A percentile compares a stretch with the other conserved stretches of the same genome.
Evolutionary conservation across 2,329 filamentous ascomycete genomes (phyloP).

Genomic region (Apiospora aurea): DNA sequence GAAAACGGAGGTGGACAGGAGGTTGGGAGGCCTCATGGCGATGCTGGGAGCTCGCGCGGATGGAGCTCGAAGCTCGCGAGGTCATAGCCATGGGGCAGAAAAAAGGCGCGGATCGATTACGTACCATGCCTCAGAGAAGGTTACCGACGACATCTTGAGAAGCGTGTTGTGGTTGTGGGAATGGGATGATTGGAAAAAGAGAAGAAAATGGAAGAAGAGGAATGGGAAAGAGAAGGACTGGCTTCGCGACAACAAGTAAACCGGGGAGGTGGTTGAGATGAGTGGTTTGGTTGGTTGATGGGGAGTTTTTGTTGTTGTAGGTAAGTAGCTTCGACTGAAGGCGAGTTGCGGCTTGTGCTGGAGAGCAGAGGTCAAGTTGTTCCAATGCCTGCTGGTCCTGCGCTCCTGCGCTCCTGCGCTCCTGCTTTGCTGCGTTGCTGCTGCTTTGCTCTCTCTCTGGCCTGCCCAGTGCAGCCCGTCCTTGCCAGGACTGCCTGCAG

Average conservation of each 20-base stretch:
- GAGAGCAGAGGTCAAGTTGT: slow-evolving; percentile 21
- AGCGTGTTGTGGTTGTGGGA: slow-evolving; percentile 29
- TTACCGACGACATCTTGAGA: slow-evolving; percentile 32
- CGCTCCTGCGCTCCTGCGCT: neutral
- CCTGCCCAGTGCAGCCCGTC: neutral
- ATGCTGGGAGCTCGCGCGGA: slow-evolving; percentile 33
- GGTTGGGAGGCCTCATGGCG: slow-evolving; percentile 13
- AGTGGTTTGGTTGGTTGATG: slow-evolving; percentile 17
- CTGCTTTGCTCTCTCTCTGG: neutral
- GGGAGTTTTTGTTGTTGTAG: slow-evolving; percentile 20
- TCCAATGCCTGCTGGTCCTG: neutral
- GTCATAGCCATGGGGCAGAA: slow-evolving; percentile 25
- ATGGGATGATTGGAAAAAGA: slow-evolving; percentile 28
- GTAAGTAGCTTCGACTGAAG: slow-evolving; percentile 15
- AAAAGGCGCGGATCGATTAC: slow-evolving; percentile 39
- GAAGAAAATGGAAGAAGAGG: slow-evolving; percentile 27
- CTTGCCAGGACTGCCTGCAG: neutral
- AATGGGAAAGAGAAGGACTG: slow-evolving; percentile 20
- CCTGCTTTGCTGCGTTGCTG: neutral
- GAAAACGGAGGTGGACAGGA: slow-evolving; percentile 9
- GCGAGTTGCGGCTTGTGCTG: slow-evolving; percentile 22
- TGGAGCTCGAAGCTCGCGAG: slow-evolving; percentile 29
- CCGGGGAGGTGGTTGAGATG: slow-evolving; percentile 1
- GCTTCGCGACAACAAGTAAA: slow-evolving; percentile 20
- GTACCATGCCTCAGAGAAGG: slow-evolving; percentile 44